Conservation (phyloP, 2,329 filamentous ascomycete genomes). For the Sporothrix brunneoviolacea region DNA sequence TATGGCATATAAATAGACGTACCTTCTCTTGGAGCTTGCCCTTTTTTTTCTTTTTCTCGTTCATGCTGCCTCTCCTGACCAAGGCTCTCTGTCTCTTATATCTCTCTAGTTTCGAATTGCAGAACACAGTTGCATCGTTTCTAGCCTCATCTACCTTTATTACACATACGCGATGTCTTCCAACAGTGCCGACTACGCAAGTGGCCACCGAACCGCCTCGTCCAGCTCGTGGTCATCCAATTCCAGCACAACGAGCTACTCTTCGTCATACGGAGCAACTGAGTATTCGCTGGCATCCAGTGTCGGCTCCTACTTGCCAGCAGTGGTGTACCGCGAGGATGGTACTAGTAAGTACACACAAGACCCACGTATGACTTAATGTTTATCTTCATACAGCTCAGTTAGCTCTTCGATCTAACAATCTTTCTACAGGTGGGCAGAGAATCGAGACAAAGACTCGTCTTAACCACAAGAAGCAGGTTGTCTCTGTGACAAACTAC, state of each 20-base stretch:
- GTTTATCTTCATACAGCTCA: no score
- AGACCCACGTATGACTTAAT: no score
- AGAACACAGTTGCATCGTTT: no score
- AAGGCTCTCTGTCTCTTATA: no score
- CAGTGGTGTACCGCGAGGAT: neutral
- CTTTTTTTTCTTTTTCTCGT: no score
- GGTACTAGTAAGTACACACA: neutral
- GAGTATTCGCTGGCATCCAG: neutral
- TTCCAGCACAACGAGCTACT: neutral
- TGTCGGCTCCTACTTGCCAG: neutral
- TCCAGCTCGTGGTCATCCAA: neutral
- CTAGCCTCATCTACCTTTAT: no score
- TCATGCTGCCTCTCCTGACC: no score
- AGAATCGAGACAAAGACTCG: neutral
- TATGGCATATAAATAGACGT: no score
- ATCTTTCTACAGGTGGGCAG: neutral
- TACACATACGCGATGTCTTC: neutral
- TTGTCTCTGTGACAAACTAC: conserved; percentile 13
- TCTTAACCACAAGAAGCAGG: conserved; percentile 11
- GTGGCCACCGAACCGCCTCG: neutral
- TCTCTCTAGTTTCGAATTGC: no score
- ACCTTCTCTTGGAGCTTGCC: neutral
- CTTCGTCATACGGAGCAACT: neutral
- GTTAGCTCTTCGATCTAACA: neutral
- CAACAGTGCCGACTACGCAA: neutral